phyloP scores from a whole-genome alignment of 1,139 yeast genomes.

The Kurtzmaniella quercitrusa region DNA sequence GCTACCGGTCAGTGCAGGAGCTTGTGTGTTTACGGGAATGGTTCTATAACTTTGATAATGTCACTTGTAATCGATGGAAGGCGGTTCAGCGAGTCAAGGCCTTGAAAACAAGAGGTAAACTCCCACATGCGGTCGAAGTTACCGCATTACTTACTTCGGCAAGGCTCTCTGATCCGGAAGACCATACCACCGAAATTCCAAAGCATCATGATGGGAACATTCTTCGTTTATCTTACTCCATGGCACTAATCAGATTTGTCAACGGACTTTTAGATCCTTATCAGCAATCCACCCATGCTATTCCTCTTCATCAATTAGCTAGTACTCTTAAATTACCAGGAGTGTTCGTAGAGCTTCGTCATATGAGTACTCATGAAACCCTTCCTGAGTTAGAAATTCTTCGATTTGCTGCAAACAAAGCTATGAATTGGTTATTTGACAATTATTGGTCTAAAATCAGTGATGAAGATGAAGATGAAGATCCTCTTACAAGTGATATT shows the following conservation, averaged over 20 bases:
- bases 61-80: slow-evolving; percentile 20
- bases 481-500: slow-evolving; percentile 8
- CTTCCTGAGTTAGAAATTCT: slow-evolving; percentile 70
- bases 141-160: slow-evolving; percentile 63
- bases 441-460: slow-evolving; percentile 65
- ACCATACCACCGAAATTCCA: not conserved
- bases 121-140: slow-evolving; percentile 48
- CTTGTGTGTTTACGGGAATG: slow-evolving; percentile 50
- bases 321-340: slow-evolving; percentile 66
- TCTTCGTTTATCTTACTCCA: slow-evolving; percentile 56
- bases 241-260: slow-evolving; percentile 82
- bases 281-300: slow-evolving; percentile 75
- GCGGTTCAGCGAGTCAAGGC: slow-evolving; percentile 48
- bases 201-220: slow-evolving; percentile 20
- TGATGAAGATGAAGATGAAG: slow-evolving; percentile 16
- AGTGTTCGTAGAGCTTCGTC: slow-evolving; percentile 85
- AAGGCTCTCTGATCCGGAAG: slow-evolving; percentile 39
- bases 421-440: slow-evolving; percentile 69
- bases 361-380: slow-evolving; percentile 85
- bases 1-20: slow-evolving; percentile 54
- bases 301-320: slow-evolving; percentile 77
- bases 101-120: slow-evolving; percentile 32
- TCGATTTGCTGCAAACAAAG: slow-evolving; percentile 52
- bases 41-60: slow-evolving; percentile 44
- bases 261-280: slow-evolving; percentile 87